These are phyloP conservation scores for Colletotrichum sidae DNA, from an alignment of 2,329 filamentous ascomycete species.

Conservation along the genomic window DNA sequence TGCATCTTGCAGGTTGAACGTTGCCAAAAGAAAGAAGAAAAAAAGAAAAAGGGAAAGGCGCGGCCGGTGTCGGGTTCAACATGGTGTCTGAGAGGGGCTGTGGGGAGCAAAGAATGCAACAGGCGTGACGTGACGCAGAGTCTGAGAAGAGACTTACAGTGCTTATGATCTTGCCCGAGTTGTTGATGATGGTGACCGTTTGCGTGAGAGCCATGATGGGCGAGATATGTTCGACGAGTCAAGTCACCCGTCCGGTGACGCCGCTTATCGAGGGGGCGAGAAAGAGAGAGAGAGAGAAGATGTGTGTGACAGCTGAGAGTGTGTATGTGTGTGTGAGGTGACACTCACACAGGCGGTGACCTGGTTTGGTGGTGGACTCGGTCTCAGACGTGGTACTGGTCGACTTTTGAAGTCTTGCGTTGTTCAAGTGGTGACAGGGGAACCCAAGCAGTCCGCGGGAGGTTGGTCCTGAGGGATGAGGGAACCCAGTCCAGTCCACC, in stretches of 20 bases:
- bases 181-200: slow-evolving; percentile 91
- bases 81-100: slow-evolving; percentile 29
- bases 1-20: slow-evolving; percentile 25
- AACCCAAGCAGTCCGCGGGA: slow-evolving; percentile 10
- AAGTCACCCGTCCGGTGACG: slow-evolving; percentile 8
- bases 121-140: slow-evolving; percentile 17
- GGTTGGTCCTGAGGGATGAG: slow-evolving; percentile 27
- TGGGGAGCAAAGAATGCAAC: slow-evolving; percentile 20
- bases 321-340: slow-evolving; percentile 16
- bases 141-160: slow-evolving; percentile 67
- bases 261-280: not conserved
- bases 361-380: slow-evolving; percentile 20
- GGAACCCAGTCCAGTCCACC: slow-evolving; percentile 28
- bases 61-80: slow-evolving; percentile 13
- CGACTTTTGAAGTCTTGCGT: slow-evolving; percentile 28
- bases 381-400: slow-evolving; percentile 11
- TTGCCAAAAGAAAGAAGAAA: not conserved
- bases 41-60: not conserved
- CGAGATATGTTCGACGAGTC: not conserved
- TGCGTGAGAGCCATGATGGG: slow-evolving; percentile 64
- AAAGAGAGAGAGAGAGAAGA: slow-evolving; percentile 2
- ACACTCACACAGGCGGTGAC: slow-evolving; percentile 32
- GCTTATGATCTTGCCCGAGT: slow-evolving; percentile 89
- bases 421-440: slow-evolving; percentile 33
- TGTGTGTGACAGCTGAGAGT: not conserved